A percentile compares a stretch with the other conserved stretches of the same genome.
These are phyloP conservation scores for Cyphellophora attinorum DNA, from an alignment of 2,329 filamentous ascomycete species.

Conservation along the genomic window DNA sequence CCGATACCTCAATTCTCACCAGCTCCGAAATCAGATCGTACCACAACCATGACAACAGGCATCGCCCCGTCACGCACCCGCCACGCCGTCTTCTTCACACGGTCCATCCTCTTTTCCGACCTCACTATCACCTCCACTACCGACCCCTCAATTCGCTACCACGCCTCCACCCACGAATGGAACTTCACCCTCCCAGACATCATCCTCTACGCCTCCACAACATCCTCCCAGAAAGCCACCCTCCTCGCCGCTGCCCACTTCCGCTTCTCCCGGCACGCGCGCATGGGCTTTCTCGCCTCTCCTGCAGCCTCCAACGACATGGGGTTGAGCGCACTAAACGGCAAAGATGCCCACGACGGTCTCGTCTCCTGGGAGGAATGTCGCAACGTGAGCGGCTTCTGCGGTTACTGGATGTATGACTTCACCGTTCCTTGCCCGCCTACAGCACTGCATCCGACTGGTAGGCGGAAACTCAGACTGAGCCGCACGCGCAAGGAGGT, in stretches of 20 bases:
- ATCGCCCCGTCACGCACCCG: neutral
- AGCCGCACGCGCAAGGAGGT: neutral
- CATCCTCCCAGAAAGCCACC: neutral
- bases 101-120: neutral
- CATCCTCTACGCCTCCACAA: neutral
- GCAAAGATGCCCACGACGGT: neutral
- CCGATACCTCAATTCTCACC: neutral
- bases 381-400: neutral
- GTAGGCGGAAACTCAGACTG: neutral
- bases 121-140: neutral
- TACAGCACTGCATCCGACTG: neutral
- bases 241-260: neutral
- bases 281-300: neutral
- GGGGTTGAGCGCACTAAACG: neutral
- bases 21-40: neutral
- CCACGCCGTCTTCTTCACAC: neutral
- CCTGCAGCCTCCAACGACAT: no score
- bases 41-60: neutral
- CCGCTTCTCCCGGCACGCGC: neutral
- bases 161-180: neutral
- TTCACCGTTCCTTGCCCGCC: neutral
- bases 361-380: neutral
- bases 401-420: neutral
- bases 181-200: conserved; percentile 1
- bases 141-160: neutral